Evolutionary conservation across 225 moss, liverwort and hornwort species (phyloP), one percentile per base, ranked within the genome.

Genomic region (Sphagnum tenellum): DNA sequence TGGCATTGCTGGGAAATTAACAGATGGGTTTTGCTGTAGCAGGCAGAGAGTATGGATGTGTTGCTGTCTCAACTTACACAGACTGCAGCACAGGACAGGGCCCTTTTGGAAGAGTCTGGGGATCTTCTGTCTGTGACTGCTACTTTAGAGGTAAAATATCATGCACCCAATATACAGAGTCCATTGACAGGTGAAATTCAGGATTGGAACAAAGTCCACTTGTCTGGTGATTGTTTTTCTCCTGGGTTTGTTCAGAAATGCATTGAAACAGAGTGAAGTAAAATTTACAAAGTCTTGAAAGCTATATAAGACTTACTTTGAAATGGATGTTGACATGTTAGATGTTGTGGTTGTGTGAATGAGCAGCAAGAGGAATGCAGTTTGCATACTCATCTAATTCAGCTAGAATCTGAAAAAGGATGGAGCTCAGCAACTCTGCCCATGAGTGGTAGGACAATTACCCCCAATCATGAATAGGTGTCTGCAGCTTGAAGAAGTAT

Each of bases 351-450:
- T 44, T 71, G 56, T 48, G 12, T 70, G 55, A 59, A 55, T 62
- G 73, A 70, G 71, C 92, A 96, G 92, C 84, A 90, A 64, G 92
- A 96, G 73, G 89, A 96, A 76, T 88, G 92, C 74, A 96, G 92
- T 72, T 68, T 92, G 71, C 84, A 79, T 67, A 92, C 92, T 59
- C 95, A 96, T 64, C 63, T 96, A 69, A 86, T 96, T 66, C 95
- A 96, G 78, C 80, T 96, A 62, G 86, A 96, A 72, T 77, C 75
- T 68, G 96, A 92, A 72, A 86, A 84, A 70, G 82, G 77, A 65
- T 82, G 95, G 51, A 65, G 75, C 45, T 65, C 70, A 53, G 59
- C 66, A 29, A 61, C 63, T 58, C 83, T 29, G 77, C 61, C 56
- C 80, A 50, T 70, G 61, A 83, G 72, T 54, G 72, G 72, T 61